phyloP scores from a whole-genome alignment of 345 rosid genomes.

The Capsella bursapastoris region DNA sequence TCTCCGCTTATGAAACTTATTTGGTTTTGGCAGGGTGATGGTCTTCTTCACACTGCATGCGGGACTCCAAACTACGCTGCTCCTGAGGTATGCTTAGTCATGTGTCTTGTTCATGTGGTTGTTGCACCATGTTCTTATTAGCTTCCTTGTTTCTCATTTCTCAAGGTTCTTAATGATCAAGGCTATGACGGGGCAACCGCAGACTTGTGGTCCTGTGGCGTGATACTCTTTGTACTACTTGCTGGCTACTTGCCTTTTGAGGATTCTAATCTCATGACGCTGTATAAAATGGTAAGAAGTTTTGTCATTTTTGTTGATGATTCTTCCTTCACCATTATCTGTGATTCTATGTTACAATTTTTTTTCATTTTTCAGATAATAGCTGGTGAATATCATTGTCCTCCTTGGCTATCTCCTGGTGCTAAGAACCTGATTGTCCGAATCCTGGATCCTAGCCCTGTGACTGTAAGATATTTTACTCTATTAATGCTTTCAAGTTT shows the following conservation, averaged over 20 bases:
- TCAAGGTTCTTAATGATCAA: conserved; percentile 91
- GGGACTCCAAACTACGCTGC: conserved; percentile 99
- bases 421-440: conserved; percentile 82
- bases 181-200: conserved; percentile 98
- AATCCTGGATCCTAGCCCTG: conserved; percentile 90
- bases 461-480: conserved; percentile 62
- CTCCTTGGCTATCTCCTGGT: conserved; percentile 95
- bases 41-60: conserved; percentile 98
- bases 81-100: conserved; percentile 77
- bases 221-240: conserved; percentile 94
- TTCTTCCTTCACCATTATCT: conserved; percentile 19
- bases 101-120: conserved; percentile 33
- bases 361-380: conserved; percentile 61
- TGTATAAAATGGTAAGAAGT: conserved; percentile 80
- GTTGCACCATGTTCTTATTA: conserved; percentile 16
- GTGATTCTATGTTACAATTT: conserved; percentile 28
- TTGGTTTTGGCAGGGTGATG: conserved; percentile 72
- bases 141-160: conserved; percentile 13
- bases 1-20: conserved; percentile 20
- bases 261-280: conserved; percentile 79
- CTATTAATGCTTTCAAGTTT: conserved; percentile 19
- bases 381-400: conserved; percentile 78
- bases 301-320: background rate
- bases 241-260: conserved; percentile 98
- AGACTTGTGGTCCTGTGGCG: conserved; percentile 99